Base-by-base conservation (phyloP, 176 grass and related monocot genomes). In the Oryza punctata region DNA sequence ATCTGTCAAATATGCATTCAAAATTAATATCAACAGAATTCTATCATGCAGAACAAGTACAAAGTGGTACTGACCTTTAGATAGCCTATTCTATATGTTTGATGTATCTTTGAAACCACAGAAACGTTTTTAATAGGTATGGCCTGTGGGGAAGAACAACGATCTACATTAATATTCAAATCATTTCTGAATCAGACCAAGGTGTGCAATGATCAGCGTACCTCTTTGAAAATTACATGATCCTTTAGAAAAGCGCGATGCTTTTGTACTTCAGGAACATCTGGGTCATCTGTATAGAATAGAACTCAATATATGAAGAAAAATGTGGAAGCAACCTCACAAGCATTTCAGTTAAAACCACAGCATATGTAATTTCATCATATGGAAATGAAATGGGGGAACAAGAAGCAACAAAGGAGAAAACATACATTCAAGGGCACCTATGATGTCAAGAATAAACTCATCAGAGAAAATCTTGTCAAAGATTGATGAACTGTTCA, bases 221-320 rank as follows among this genome's bases (percentile, higher is more conserved):
- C 97, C 97, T 99, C 93, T 88, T 92, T 99, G 63, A 91, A 99
- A 94, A 99, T 84, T 77, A 99, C 93, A 94, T 99, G 93, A 61
- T 96, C 93, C 71, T 94, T 96, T 7, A 99, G 86, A 92, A 99
- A 99, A 89, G 88, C 29, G 45, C 97, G 97, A 74, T 99, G 97
- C 14, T 78, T 92, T 91, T 96, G 97, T 76, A 85, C 81, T 80
- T 87, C 80, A 76, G 91, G 73, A 72, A 99, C 97, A 70, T 99
- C 91, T 59, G 97, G 91, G 45, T 99, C 97, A 91, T 99, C 97
- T 99, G 84, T 74, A 69, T 27, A 89, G 19, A 78, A 65, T 75
- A 77, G 28, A 46, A 75, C n/a, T 52, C 47, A 40, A 70, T 78
- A 86, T 52, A 85, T 78, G 47, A 54, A 19, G 26, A 76, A 75